Conservation (phyloP, 345 rosid genomes). For the Eucalyptus tenuipes region DNA sequence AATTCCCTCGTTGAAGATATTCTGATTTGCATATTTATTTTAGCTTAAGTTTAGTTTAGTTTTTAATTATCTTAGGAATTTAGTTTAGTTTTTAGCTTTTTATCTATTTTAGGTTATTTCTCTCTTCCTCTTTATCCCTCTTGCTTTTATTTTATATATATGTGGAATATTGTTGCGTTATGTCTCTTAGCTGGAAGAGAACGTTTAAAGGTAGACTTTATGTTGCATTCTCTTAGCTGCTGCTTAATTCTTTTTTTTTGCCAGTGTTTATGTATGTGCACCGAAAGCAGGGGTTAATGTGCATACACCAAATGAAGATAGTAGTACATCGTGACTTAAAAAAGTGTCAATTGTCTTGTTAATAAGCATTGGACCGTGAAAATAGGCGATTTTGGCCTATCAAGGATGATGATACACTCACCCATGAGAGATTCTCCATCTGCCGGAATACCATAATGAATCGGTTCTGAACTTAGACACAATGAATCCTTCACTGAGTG, state of each 20-base stretch:
- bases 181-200: too few relatives aligned
- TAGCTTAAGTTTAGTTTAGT: too few relatives aligned
- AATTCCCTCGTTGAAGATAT: too few relatives aligned
- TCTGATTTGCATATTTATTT: too few relatives aligned
- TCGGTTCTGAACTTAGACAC: constrained; percentile 95
- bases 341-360: constrained; percentile 78
- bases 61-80: too few relatives aligned
- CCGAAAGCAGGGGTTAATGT: constrained; percentile 74
- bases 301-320: constrained; percentile 85
- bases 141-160: too few relatives aligned
- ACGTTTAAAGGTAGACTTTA: background rate
- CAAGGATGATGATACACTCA: constrained; percentile 57
- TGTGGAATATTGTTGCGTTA: too few relatives aligned
- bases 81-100: too few relatives aligned
- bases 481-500: constrained; percentile 85
- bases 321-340: constrained; percentile 77
- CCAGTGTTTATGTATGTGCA: background rate
- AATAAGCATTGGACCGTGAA: constrained; percentile 81
- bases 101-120: too few relatives aligned
- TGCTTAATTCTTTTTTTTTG: background rate
- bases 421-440: constrained; percentile 70
- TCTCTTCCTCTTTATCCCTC: too few relatives aligned
- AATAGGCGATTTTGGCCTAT: constrained; percentile 95
- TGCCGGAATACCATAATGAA: constrained; percentile 99
- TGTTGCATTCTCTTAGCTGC: background rate